Evolutionary conservation across 2,329 filamentous ascomycete species (phyloP).

Genomic region (Cordyceps cateniannulata): DNA sequence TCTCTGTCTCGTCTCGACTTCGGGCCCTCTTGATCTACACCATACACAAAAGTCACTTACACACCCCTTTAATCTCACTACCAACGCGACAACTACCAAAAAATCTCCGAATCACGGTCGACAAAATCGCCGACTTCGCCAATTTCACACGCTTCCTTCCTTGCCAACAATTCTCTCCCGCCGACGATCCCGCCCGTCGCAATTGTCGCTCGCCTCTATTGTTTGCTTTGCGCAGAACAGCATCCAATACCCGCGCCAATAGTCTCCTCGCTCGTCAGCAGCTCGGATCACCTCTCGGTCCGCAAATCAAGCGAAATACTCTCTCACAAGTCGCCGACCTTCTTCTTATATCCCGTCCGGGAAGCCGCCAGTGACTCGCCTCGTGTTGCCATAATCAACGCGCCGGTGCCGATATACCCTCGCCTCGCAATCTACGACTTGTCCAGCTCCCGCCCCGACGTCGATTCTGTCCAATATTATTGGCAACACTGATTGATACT

Average conservation of each 20-base stretch:
- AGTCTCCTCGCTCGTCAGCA: neutral
- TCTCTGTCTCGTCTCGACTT: too few species aligned
- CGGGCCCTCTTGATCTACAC: too few species aligned
- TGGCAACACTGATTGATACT: constrained; percentile 29
- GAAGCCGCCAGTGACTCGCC: constrained; percentile 21
- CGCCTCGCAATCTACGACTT: constrained; percentile 24
- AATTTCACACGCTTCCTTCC: neutral
- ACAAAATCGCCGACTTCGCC: neutral
- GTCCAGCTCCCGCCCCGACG: constrained; percentile 20
- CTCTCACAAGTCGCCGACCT: neutral
- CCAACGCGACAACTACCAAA: neutral
- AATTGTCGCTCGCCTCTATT: neutral
- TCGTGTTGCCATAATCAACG: constrained; percentile 27
- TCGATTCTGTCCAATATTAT: constrained; percentile 29
- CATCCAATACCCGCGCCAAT: neutral
- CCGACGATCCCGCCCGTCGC: neutral
- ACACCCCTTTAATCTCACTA: constrained; percentile 11
- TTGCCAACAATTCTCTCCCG: neutral
- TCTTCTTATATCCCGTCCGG: constrained; percentile 16
- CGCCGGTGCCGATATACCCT: constrained; percentile 27
- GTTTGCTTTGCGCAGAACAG: constrained; percentile 1
- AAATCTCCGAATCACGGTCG: neutral
- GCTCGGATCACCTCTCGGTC: constrained; percentile 8
- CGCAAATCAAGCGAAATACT: constrained; percentile 7
- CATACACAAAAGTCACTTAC: constrained; percentile 10